Evolutionary conservation across 495 filamentous ascomycete genomes (phyloP).

Genomic region (Choiromyces venosus): DNA sequence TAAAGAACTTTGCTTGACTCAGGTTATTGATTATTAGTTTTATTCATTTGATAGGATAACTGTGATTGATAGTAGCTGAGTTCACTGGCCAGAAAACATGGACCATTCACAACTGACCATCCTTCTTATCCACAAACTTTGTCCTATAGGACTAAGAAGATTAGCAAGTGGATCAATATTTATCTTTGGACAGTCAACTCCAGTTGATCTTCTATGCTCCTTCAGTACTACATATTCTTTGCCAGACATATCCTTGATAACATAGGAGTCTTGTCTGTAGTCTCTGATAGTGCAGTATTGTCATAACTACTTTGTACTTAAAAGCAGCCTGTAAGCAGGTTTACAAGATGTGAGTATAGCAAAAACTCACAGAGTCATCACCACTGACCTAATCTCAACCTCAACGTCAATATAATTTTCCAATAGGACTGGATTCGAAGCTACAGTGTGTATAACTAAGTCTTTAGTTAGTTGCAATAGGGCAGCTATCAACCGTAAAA

Average conservation of each 20-base stretch:
- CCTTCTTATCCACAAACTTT: constrained; percentile 7
- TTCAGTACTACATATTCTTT: neutral
- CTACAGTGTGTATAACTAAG: constrained; percentile 1
- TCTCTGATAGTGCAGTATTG: neutral
- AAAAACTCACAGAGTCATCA: neutral
- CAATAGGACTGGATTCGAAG: neutral
- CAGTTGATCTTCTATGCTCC: too few species aligned
- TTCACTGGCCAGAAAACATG: neutral
- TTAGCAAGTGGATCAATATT: too few species aligned
- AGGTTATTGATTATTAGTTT: constrained; percentile 10
- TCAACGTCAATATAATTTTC: neutral
- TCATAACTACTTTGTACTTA: neutral
- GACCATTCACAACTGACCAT: constrained; percentile 5
- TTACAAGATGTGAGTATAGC: too few species aligned
- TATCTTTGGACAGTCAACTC: too few species aligned
- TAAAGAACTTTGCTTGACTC: neutral
- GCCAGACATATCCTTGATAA: too few species aligned
- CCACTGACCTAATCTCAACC: neutral
- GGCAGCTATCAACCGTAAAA: too few species aligned
- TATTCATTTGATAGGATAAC: constrained; percentile 3
- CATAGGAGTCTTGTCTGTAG: neutral
- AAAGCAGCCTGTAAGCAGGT: too few species aligned
- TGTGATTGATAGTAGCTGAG: neutral
- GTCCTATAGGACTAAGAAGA: constrained; percentile 1
- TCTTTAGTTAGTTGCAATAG: too few species aligned